Evolutionary conservation across 768 basidiomycete genomes (phyloP), one percentile per base, ranked within the genome.

Genomic region (Nidularia sp.): DNA sequence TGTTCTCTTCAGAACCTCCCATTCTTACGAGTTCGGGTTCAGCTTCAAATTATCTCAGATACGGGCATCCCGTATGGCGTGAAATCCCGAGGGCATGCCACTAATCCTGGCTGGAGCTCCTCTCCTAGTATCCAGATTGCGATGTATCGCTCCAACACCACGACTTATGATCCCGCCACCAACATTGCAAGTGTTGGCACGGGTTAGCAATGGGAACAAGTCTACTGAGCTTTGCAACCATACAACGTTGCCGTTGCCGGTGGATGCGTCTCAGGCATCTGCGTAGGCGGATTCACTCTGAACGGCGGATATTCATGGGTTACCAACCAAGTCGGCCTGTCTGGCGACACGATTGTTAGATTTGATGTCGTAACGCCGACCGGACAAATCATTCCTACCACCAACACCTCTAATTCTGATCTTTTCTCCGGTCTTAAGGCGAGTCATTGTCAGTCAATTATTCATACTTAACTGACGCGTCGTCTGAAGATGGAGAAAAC

Each of bases 261-360:
- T 0, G 76, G 75, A 1, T 66, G 79, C 2, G 73, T 77, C 8
- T 61, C 73, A 5, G 77, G 76, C 8, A 73, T 77, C 15, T 76
- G 75, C 32, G 73, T 80, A 32, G 78, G 66, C 8, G 77, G 80
- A 1, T 72, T 77, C 52, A 70, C 39, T 15, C 39, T 41, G 10
- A 15, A 15, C 73, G 84, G 85, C 4, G 39, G 39, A 3, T 86
- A 83, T 57, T 85, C 85, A 9, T 86, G 78, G 77, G 66, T 74
- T 48, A 80, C 80, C 0, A 85, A 86, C 53, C 80, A 84, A 52
- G 69, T 76, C 53, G 84, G 85, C 9, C 55, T 88, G 47, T 77
- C 80, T 0, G 55, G 76, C 12, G 85, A 86, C 53, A 83, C 70
- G 0, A 69, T 85, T 34, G 64, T 67, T 15, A 73, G 73, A 0